Conservation (phyloP, 2,329 filamentous ascomycete species). For the Aspergillus nomiae region DNA sequence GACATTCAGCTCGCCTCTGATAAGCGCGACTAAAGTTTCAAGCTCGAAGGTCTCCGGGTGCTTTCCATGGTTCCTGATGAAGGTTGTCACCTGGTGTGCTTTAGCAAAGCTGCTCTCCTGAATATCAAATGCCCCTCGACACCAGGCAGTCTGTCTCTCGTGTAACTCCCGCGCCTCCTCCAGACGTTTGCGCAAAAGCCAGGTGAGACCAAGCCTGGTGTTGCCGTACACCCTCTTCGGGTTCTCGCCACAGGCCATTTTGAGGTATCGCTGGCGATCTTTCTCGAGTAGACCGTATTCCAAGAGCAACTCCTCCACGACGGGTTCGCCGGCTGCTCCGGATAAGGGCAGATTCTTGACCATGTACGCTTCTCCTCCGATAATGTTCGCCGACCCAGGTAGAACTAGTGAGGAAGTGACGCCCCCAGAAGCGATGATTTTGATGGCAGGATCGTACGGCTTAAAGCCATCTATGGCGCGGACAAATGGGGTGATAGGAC, state of each 20-base stretch:
- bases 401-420: constrained; percentile 69
- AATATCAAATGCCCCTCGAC: neutral
- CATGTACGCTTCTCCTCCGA: constrained; percentile 69
- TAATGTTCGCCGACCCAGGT: constrained; percentile 72
- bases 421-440: constrained; percentile 72
- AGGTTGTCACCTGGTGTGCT: neutral
- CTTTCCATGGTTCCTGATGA: neutral
- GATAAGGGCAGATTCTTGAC: constrained; percentile 68
- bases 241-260: constrained; percentile 76
- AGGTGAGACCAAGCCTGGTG: constrained; percentile 69
- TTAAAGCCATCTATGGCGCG: constrained; percentile 67
- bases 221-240: constrained; percentile 64
- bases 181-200: constrained; percentile 68
- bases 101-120: neutral
- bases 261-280: constrained; percentile 69
- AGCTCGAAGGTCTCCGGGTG: constrained; percentile 54
- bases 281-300: constrained; percentile 59
- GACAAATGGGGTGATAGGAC: constrained; percentile 63
- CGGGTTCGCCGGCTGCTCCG: constrained; percentile 50
- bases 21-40: constrained; percentile 64
- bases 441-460: constrained; percentile 64
- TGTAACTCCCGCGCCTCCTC: constrained; percentile 42
- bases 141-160: neutral
- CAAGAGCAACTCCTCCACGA: constrained; percentile 64
- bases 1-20: constrained; percentile 68